A percentile compares a stretch with the other conserved stretches of the same genome.
These are phyloP conservation scores for Coleophoma crateriformis DNA, from an alignment of 2,329 filamentous ascomycete species.

Conservation along the genomic window DNA sequence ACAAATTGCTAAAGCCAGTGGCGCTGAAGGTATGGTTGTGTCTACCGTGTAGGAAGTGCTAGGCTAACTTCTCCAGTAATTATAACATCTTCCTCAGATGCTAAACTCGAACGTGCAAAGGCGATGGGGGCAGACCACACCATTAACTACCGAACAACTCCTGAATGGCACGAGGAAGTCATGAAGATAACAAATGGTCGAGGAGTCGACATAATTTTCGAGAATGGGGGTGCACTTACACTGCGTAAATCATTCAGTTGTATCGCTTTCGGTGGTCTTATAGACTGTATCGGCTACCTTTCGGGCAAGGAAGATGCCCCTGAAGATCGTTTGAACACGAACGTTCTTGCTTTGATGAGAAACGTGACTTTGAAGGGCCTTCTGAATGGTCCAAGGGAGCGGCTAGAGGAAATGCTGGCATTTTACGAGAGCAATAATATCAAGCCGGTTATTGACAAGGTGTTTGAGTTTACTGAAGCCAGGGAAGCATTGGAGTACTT, in stretches of 20 bases:
- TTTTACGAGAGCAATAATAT: conserved; percentile 38
- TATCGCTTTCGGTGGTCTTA: conserved; percentile 48
- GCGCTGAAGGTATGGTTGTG: conserved; percentile 37
- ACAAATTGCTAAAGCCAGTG: conserved; percentile 47
- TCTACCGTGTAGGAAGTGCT: conserved; percentile 6
- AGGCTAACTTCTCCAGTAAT: conserved; percentile 38
- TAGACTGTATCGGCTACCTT: conserved; percentile 45
- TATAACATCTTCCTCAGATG: conserved; percentile 46
- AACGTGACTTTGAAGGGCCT: conserved; percentile 48
- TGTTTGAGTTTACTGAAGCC: conserved; percentile 39
- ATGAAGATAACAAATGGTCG: conserved; percentile 34
- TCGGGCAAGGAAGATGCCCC: conserved; percentile 48
- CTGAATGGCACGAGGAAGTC: conserved; percentile 42
- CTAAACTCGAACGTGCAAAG: conserved; percentile 39
- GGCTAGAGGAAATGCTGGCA: conserved; percentile 47
- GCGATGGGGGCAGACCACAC: conserved; percentile 40
- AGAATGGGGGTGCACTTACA: conserved; percentile 38
- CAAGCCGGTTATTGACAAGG: conserved; percentile 39
- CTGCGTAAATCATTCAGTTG: conserved; percentile 43
- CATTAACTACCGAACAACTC: conserved; percentile 47
- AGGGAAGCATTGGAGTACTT: conserved; percentile 33
- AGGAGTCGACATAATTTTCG: conserved; percentile 48
- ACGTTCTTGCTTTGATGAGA: conserved; percentile 38
- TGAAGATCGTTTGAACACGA: conserved; percentile 52
- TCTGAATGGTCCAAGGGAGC: conserved; percentile 53